phyloP scores from a whole-genome alignment of 176 grass and related monocot genomes.

The Lolium rigidum region DNA sequence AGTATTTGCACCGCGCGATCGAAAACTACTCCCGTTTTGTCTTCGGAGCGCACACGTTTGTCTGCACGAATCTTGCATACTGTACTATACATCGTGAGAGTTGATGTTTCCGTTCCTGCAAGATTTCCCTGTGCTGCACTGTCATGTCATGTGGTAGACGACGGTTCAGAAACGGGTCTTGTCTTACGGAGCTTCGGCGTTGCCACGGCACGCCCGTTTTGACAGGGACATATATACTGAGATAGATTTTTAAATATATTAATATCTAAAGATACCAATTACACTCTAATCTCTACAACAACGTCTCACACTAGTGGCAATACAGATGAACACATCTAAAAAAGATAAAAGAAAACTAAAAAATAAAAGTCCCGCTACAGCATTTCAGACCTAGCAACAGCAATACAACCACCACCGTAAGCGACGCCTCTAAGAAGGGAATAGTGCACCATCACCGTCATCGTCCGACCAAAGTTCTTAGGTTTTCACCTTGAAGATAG shows the following conservation, averaged over 20 bases:
- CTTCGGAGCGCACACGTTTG: neutral
- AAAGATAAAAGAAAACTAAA: too few relatives aligned
- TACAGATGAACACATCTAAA: too few relatives aligned
- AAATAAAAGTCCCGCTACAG: too few relatives aligned
- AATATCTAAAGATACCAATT: too few relatives aligned
- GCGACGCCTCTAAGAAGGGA: too few relatives aligned
- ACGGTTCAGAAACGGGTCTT: conserved; percentile 29
- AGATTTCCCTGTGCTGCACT: neutral
- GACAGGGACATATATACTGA: neutral
- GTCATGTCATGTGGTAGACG: conserved; percentile 19
- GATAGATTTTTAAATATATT: neutral
- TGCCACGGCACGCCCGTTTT: neutral
- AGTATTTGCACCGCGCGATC: neutral
- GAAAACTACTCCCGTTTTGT: neutral
- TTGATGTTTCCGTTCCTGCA: neutral
- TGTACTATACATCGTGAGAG: neutral
- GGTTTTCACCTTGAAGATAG: too few relatives aligned
- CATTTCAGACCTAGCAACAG: too few relatives aligned
- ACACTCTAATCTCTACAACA: too few relatives aligned
- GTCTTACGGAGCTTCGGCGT: neutral
- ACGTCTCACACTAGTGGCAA: too few relatives aligned
- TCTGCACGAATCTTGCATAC: neutral
- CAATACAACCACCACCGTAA: too few relatives aligned
- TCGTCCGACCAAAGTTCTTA: too few relatives aligned
- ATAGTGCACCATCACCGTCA: too few relatives aligned